These are phyloP conservation scores for Papiliotrema terrestris DNA, from an alignment of 1,284 basidiomycete species.

Conservation along the genomic window DNA sequence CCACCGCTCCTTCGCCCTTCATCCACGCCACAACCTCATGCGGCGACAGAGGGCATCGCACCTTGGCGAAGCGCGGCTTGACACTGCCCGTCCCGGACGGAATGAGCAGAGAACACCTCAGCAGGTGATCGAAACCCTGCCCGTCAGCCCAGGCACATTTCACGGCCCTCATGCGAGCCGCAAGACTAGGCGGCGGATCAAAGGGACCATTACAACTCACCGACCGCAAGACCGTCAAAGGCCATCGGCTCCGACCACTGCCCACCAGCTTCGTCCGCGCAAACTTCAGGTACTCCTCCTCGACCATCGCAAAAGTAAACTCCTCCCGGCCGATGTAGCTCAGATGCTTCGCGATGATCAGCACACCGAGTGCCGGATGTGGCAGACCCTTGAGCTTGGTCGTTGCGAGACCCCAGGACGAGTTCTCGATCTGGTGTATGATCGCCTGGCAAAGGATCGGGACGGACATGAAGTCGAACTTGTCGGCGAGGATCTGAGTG, in stretches of 20 bases:
- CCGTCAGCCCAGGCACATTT: neutral
- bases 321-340: constrained; percentile 64
- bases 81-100: constrained; percentile 26
- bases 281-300: constrained; percentile 48
- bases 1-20: constrained; percentile 37
- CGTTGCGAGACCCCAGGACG: constrained; percentile 35
- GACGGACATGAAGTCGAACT: constrained; percentile 29
- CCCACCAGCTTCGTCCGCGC: constrained; percentile 46
- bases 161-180: no score
- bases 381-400: constrained; percentile 36
- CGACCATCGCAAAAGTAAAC: constrained; percentile 48
- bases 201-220: constrained; percentile 19
- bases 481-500: constrained; percentile 16
- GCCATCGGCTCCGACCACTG: constrained; percentile 44
- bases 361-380: constrained; percentile 43
- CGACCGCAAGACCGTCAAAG: constrained; percentile 31
- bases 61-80: constrained; percentile 39
- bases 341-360: constrained; percentile 62
- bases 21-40: constrained; percentile 48
- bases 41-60: constrained; percentile 38
- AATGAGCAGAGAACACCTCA: constrained; percentile 36
- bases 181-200: no score
- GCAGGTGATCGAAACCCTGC: constrained; percentile 42
- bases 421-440: constrained; percentile 33
- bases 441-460: constrained; percentile 17